These are phyloP conservation scores for Monascus ruber DNA, from an alignment of 2,329 filamentous ascomycete species.

Conservation along the genomic window DNA sequence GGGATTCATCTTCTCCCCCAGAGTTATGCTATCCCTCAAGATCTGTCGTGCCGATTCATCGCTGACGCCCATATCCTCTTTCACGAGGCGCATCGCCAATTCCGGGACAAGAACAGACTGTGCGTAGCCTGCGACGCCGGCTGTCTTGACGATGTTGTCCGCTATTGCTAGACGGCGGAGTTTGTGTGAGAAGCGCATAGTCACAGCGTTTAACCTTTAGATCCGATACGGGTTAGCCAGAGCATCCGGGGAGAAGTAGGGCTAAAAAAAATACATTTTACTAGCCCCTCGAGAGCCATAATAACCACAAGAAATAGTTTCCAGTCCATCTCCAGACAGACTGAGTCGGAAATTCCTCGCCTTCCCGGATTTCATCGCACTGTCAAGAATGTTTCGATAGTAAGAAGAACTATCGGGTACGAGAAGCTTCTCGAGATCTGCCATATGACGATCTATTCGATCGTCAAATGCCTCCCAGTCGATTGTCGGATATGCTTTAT, in stretches of 20 bases:
- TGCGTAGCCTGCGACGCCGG: constrained; percentile 58
- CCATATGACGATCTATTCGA: constrained; percentile 48
- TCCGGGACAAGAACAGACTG: constrained; percentile 71
- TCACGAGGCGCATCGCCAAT: constrained; percentile 43
- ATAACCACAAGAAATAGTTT: constrained; percentile 61
- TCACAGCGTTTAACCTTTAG: constrained; percentile 45
- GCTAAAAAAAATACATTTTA: constrained; percentile 47
- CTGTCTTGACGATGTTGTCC: constrained; percentile 54
- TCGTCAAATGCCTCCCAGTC: constrained; percentile 53
- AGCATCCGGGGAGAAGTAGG: constrained; percentile 1
- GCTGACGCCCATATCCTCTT: constrained; percentile 45
- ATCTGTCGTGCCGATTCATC: constrained; percentile 42
- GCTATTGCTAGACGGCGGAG: constrained; percentile 52
- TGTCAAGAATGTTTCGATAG: constrained; percentile 48
- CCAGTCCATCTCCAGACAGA: constrained; percentile 31
- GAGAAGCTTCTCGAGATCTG: constrained; percentile 48
- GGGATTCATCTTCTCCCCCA: constrained; percentile 59
- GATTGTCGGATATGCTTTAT: constrained; percentile 57
- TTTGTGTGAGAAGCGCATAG: constrained; percentile 46
- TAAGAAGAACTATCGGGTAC: constrained; percentile 41
- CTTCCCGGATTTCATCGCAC: constrained; percentile 46
- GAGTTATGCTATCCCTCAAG: constrained; percentile 52
- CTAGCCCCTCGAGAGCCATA: constrained; percentile 67
- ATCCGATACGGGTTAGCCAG: constrained; percentile 7
- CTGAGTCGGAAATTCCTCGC: constrained; percentile 50